Base-by-base conservation (phyloP, 176 grass and related monocot species). In the Bonia amplexicaulis region DNA sequence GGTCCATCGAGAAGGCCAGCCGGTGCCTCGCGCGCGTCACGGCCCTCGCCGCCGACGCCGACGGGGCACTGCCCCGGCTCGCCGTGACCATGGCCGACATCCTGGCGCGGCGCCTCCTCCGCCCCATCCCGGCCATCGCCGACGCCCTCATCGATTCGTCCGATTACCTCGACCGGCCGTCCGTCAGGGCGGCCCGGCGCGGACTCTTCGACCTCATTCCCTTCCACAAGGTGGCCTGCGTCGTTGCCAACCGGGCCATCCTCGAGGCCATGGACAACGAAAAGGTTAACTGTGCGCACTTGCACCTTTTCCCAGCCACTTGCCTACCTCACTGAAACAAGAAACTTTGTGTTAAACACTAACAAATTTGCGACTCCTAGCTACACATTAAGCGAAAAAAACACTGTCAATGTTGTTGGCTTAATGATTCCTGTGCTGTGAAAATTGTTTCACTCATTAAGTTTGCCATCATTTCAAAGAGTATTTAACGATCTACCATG, bases 201-300 rank as follows among this genome's bases (percentile, higher is more conserved):
- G 17, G 73, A 15, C 84, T 92, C 74, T 79, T 92, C 42, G 64
- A 89, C 35, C 80, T 92, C 62, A 87, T 64, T 46, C 90, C 91
- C 11, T 92, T 89, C 48, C 84, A 63, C 55, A 85, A 66, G 70
- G 37, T 59, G 2, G 80, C 84, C 3, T 58, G 13, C 80, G 71
- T 65, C n/a, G 71, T 81, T 64, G 9, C 19, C 80, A 92, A 81
- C 70, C 76, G 73, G 0, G 87, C 87, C 27, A 81, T 92, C 80
- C 29, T 45, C 0, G 9, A 2, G 44, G 41, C 41, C 41, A 9
- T 42, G 41, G 41, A 42, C 7, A 42, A 42, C 7, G 41, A 42
- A 9, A 42, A 42, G 41, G 39, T 40, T 40, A 40, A 40, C 5
- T 40, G 39, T 40, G 39, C 39, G 39, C 39, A 1, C 51, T 19